These are phyloP conservation scores for Scytalidium sp. DNA, from an alignment of 2,329 filamentous ascomycete species.

Conservation along the genomic window DNA sequence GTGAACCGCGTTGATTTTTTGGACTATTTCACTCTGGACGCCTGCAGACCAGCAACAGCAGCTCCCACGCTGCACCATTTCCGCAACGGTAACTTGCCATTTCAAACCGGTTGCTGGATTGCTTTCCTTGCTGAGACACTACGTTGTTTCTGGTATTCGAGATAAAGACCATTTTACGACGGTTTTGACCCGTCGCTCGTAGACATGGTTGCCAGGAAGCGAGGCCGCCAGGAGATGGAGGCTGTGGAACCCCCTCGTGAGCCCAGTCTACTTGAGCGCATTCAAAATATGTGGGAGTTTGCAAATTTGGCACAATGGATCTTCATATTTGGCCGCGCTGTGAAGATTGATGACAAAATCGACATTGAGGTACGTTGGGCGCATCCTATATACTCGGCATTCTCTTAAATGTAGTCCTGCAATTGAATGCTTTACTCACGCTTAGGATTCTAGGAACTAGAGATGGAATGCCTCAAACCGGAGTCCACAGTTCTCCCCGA, in stretches of 20 bases:
- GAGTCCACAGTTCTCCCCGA: constrained; percentile 72
- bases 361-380: constrained; percentile 76
- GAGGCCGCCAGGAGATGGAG: constrained; percentile 42
- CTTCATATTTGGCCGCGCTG: constrained; percentile 80
- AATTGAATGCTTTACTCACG: constrained; percentile 7
- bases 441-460: constrained; percentile 65
- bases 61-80: background rate
- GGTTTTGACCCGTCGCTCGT: constrained; percentile 32
- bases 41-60: background rate
- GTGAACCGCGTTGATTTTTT: background rate
- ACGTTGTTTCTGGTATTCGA: no score
- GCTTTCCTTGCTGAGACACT: background rate
- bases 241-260: constrained; percentile 24
- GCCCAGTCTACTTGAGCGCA: constrained; percentile 52
- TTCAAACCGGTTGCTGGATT: no score
- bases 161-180: constrained; percentile 25
- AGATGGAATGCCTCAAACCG: constrained; percentile 82
- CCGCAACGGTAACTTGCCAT: no score
- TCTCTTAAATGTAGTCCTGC: background rate
- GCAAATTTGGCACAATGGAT: constrained; percentile 93
- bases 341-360: constrained; percentile 86
- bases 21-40: background rate
- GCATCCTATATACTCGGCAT: background rate
- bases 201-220: constrained; percentile 35
- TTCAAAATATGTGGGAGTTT: constrained; percentile 95